Percentiles rank a stretch among this genome's conserved stretches.
These are phyloP conservation scores for Peronospora tabacina DNA, from an alignment of 352 stramenopile species.

Conservation along the genomic window DNA sequence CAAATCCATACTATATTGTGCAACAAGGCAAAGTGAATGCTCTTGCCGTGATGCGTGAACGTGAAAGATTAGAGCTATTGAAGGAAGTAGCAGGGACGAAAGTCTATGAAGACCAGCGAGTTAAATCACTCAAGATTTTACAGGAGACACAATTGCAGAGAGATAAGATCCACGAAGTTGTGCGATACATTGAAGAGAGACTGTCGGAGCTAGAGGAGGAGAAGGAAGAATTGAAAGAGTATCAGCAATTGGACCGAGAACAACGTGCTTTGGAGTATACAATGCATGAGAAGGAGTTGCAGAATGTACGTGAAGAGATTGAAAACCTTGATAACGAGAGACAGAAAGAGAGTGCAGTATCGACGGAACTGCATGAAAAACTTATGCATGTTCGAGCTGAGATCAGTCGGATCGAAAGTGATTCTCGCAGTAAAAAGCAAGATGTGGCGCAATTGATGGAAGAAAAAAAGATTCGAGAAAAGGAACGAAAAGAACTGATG, in stretches of 20 bases:
- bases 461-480: conserved; percentile 45
- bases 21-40: conserved; percentile 99
- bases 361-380: conserved; percentile 63
- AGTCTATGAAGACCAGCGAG: conserved; percentile 98
- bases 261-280: conserved; percentile 96
- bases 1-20: conserved; percentile 99
- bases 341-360: conserved; percentile 38
- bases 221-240: conserved; percentile 95
- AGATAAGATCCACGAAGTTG: conserved; percentile 95
- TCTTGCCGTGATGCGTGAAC: conserved; percentile 97
- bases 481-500: conserved; percentile 72
- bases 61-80: conserved; percentile 93
- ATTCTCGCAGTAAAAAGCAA: conserved; percentile 36
- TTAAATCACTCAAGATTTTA: conserved; percentile 95
- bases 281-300: conserved; percentile 87
- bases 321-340: conserved; percentile 64
- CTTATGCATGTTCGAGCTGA: conserved; percentile 48
- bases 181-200: conserved; percentile 92
- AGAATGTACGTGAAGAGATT: conserved; percentile 50
- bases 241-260: conserved; percentile 93
- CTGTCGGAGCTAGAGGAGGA: conserved; percentile 96
- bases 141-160: conserved; percentile 92
- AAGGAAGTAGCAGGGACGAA: conserved; percentile 98
- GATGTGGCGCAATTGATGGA: conserved; percentile 47
- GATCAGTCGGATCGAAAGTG: conserved; percentile 45